Evolutionary conservation across 352 stramenopile species (phyloP).

Genomic region (Aphanomyces astaci): DNA sequence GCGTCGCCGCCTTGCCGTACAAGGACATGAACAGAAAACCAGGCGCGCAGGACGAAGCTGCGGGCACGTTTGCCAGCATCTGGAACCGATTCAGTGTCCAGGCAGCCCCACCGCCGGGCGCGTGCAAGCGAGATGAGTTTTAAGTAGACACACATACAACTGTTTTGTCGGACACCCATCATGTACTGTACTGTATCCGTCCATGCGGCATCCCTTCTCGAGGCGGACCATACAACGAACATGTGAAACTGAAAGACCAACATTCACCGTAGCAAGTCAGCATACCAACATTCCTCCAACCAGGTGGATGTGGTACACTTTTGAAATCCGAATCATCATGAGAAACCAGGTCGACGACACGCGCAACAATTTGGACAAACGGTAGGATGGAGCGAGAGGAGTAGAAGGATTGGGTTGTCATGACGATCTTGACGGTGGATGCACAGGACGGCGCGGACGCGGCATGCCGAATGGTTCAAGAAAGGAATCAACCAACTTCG

Average conservation of each 20-base stretch:
- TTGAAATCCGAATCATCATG: no score
- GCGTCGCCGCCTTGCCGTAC: slow-evolving; percentile 7
- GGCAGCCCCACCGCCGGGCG: neutral
- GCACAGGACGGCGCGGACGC: slow-evolving; percentile 53
- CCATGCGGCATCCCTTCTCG: no score
- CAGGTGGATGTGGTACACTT: no score
- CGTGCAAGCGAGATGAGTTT: slow-evolving; percentile 19
- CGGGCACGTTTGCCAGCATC: neutral
- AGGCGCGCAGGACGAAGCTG: neutral
- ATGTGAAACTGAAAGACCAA: no score
- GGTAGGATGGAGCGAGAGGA: no score
- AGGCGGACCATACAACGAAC: no score
- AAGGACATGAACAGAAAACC: neutral
- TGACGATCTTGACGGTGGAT: no score
- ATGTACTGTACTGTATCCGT: no score
- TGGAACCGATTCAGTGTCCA: slow-evolving; percentile 13
- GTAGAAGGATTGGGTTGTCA: no score
- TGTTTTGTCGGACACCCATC: neutral
- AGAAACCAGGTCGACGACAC: slow-evolving; percentile 8
- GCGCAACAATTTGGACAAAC: slow-evolving; percentile 66
- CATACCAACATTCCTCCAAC: neutral
- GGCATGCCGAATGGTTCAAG: slow-evolving; percentile 48
- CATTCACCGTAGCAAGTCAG: neutral
- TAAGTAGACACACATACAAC: neutral
- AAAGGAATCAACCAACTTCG: slow-evolving; percentile 43